These are phyloP conservation scores for Penicillium ucsense DNA, from an alignment of 495 filamentous ascomycete genomes.

Conservation along the genomic window DNA sequence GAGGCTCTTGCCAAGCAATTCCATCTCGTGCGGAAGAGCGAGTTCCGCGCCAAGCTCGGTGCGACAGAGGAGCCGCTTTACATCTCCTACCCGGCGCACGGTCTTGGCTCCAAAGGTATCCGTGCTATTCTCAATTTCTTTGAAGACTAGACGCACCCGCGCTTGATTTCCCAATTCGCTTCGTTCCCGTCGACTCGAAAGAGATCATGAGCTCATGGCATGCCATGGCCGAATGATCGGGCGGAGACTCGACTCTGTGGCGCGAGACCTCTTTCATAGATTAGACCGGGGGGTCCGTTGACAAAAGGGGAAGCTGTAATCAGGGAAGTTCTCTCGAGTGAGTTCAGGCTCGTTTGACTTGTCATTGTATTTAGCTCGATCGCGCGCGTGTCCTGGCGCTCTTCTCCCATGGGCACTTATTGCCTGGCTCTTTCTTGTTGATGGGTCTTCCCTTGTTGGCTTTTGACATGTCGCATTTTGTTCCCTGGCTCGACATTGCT, in stretches of 20 bases:
- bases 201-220: constrained; percentile 3
- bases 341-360: no score
- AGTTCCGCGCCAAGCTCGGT: constrained; percentile 80
- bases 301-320: no score
- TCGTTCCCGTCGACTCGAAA: not conserved
- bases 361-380: no score
- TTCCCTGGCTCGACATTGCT: not conserved
- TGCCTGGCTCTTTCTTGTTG: no score
- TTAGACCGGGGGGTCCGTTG: no score
- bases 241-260: no score
- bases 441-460: no score
- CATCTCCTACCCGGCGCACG: constrained; percentile 73
- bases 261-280: no score
- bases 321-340: no score
- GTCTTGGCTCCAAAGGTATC: constrained; percentile 64
- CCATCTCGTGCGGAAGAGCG: constrained; percentile 69
- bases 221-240: not conserved
- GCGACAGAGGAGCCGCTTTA: constrained; percentile 67
- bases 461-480: not conserved
- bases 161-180: no score
- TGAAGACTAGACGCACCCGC: constrained; percentile 43
- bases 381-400: no score
- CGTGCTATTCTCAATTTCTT: constrained; percentile 76
- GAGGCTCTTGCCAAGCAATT: constrained; percentile 67
- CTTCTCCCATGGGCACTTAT: no score